Conservation (phyloP, 108 stramenopile species). For the Discostella pseudostelligera region DNA sequence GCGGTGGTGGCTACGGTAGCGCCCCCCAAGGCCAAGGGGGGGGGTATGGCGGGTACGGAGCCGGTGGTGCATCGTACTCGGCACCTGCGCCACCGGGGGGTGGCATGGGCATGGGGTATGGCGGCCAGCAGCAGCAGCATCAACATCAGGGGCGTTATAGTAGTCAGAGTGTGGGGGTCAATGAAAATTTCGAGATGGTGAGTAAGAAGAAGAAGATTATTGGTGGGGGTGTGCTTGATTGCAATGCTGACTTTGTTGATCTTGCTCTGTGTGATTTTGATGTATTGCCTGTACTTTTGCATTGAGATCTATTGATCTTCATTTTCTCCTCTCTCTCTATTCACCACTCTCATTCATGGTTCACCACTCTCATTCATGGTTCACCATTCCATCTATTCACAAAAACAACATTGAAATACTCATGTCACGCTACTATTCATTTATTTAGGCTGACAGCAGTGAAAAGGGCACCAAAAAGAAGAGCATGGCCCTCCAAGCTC, state of each 20-base stretch:
- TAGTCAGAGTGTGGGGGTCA: constrained; percentile 24
- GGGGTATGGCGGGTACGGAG: constrained; percentile 39
- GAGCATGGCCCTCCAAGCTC: constrained; percentile 78
- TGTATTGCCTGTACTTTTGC: too few species aligned
- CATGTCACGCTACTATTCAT: too few species aligned
- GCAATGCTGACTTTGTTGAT: too few species aligned
- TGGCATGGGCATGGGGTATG: constrained; percentile 33
- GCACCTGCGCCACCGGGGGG: constrained; percentile 35
- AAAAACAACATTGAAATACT: too few species aligned
- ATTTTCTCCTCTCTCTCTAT: too few species aligned
- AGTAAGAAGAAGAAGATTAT: too few species aligned
- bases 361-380: too few species aligned
- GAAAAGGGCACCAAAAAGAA: constrained; percentile 61
- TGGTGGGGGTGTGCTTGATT: constrained; percentile 20
- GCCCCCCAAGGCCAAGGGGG: constrained; percentile 9
- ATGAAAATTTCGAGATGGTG: constrained; percentile 28
- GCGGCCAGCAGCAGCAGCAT: constrained; percentile 18
- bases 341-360: too few species aligned
- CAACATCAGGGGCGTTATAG: constrained; percentile 1
- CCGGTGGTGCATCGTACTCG: constrained; percentile 29
- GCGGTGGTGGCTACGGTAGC: constrained; percentile 28
- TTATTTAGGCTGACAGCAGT: constrained; percentile 45
- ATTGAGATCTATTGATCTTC: too few species aligned
- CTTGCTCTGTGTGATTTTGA: too few species aligned
- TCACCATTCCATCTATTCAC: too few species aligned